Base-by-base conservation (phyloP, 306 rosid genomes). In the Rosa rugosa region DNA sequence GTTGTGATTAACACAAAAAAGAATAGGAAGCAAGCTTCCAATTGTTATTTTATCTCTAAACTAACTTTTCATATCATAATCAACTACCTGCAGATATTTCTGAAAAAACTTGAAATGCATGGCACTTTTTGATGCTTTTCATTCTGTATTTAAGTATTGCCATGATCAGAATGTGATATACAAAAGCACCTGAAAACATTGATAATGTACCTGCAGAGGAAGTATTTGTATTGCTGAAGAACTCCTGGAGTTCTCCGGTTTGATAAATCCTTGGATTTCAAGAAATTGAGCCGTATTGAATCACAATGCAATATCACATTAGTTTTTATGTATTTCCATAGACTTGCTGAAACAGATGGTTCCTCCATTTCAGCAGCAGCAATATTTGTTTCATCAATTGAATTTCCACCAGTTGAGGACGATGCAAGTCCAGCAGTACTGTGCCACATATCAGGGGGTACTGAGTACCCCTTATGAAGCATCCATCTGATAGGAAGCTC, bases 401-500 rank as follows among this genome's bases (percentile, higher is more conserved):
- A 78, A 83, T 75, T 82, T 75, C 57, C 80, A 81, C 78, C 74
- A 18, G 46, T 69, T 1, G 90, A 71, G 47, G 73, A 73, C 22
- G 73, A 27, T 69, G 83, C 81, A 75, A 80, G 78, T 59, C 84
- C 73, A 50, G 44, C 79, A 2, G 81, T 80, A 75, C 77, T 78
- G 83, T 73, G 91, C 83, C 79, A 80, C 97, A 94, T 87, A 54
- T 94, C 97, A 78, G 81, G 88, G 71, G 99, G 97, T 47, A 92
- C 66, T 77, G 90, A 80, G 77, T 92, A 91, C 77, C 90, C 94
- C 60, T 88, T 92, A 75, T 92, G 85, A 82, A 86, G 89, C 99
- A 94, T 91, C 99, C 99, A 94, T 88, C 87, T 88, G 79, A 94
- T 41, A 8, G 99, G 99, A 6, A 94, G 91, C 38, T 89, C 95